A percentile compares a stretch with the other conserved stretches of the same genome.
Conservation (phyloP, 331 rosid genomes). For the Rhamnella rubrinervis region DNA sequence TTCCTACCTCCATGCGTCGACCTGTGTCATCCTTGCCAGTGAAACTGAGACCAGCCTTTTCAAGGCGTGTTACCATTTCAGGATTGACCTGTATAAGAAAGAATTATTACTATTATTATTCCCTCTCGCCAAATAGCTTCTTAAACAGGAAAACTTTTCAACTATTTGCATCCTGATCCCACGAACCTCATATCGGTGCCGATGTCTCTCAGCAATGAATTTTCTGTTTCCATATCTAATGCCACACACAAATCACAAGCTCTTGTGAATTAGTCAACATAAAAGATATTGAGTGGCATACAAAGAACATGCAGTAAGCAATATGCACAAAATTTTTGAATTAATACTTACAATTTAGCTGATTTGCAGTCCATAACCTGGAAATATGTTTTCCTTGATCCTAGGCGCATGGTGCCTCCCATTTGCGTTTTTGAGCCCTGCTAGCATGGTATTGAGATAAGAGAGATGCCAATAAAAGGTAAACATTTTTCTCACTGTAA, state of each 20-base stretch:
- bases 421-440: conserved; percentile 54
- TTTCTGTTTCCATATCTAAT: conserved; percentile 41
- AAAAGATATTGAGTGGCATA: neutral
- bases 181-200: conserved; percentile 55
- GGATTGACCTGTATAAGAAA: conserved; percentile 41
- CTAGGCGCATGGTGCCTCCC: conserved; percentile 59
- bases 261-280: conserved; percentile 27
- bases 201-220: conserved; percentile 47
- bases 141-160: neutral
- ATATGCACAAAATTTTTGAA: neutral
- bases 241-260: conserved; percentile 17
- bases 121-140: neutral
- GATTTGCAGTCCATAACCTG: conserved; percentile 44
- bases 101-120: neutral
- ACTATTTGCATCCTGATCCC: neutral
- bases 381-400: conserved; percentile 48
- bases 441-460: conserved; percentile 8
- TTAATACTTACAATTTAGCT: conserved; percentile 40
- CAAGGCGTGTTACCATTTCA: conserved; percentile 47
- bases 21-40: conserved; percentile 35
- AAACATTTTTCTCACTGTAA: neutral
- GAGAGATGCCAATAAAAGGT: conserved; percentile 7
- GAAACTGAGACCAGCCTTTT: conserved; percentile 38
- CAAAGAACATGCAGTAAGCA: neutral
- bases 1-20: conserved; percentile 48